Evolutionary conservation across 164 flowering plant species (phyloP), one percentile per base, ranked within the genome.

Genomic region (Magnolia kwangsiensis): DNA sequence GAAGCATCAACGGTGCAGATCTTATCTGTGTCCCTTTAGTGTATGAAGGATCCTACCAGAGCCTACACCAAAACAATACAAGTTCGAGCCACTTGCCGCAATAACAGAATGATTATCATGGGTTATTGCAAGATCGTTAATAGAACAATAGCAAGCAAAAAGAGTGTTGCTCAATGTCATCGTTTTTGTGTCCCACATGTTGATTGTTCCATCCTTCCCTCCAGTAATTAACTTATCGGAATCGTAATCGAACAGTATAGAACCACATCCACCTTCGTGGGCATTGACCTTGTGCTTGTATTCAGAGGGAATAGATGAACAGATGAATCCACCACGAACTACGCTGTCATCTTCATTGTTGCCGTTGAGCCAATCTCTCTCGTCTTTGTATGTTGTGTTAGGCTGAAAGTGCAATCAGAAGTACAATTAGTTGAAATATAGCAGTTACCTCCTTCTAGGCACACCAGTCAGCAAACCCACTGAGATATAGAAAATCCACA

Each of bases 1-100:
- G 98, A 96, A 1, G 85, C 89, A 86, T 93, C 98, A 19, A 96
- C 97, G 13, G 95, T 88, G 86, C 98, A 94, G 0, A 93, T 97
- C 85, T 96, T 96, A 78, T 94, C 96, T 1, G 76, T 78, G 99
- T 51, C 98, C 98, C 0, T 98, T 96, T 23, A 92, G 91, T 69
- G 96, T 90, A 80, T 96, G 99, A n/a, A 87, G 87, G 51, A 93
- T 76, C 51, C 94, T 87, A 27, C 98, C 97, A 8, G 98, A 84
- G 58, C 75, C 81, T 69, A 85, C 88, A 75, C 94, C 98, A 97
- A 97, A 96, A 10, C 90, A 93, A 80, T 80, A 92, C 79, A 92
- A 82, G 79, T 92, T 92, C 51, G 97, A 89, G 84, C 95, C 91
- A 82, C 94, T 92, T 14, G 99, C 98, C 31, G 98, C 98, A 72